A percentile compares a stretch with the other conserved stretches of the same genome.
These are phyloP conservation scores for Phytophthora quininea DNA, from an alignment of 352 stramenopile species.

Conservation along the genomic window DNA sequence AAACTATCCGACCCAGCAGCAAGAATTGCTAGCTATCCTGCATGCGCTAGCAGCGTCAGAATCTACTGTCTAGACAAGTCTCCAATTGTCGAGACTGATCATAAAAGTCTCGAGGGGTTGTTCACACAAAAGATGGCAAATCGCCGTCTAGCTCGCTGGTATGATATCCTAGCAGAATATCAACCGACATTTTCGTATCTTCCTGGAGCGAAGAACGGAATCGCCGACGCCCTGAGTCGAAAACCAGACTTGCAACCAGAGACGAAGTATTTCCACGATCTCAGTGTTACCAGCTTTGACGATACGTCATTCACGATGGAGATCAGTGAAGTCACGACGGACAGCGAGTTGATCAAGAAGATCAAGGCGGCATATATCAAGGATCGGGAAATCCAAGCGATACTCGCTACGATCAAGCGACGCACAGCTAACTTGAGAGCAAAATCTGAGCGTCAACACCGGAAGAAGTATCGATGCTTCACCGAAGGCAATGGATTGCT, in stretches of 20 bases:
- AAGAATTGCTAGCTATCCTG: not conserved
- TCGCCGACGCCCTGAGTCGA: not conserved
- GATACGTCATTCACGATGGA: not conserved
- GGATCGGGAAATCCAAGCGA: not conserved
- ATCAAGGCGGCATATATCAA: not conserved
- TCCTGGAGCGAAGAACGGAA: constrained; percentile 15
- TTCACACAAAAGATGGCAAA: constrained; percentile 9
- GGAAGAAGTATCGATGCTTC: not conserved
- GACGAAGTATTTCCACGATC: constrained; percentile 1
- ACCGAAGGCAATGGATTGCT: not conserved
- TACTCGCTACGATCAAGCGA: not conserved
- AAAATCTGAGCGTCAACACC: not conserved
- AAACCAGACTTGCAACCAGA: constrained; percentile 2
- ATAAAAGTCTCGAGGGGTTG: constrained; percentile 2
- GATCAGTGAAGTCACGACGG: not conserved
- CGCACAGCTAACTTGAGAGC: not conserved
- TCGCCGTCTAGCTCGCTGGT: constrained; percentile 1
- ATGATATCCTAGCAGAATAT: constrained; percentile 7
- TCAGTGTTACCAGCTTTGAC: constrained; percentile 1
- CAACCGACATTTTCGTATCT: constrained; percentile 14
- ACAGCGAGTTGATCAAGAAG: not conserved
- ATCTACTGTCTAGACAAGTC: not conserved
- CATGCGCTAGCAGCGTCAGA: not conserved
- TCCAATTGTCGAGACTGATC: constrained; percentile 4
- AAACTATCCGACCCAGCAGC: not conserved